Evolutionary conservation across 2,329 filamentous ascomycete species (phyloP).

Genomic region (Lasiodiplodia gonubiensis): DNA sequence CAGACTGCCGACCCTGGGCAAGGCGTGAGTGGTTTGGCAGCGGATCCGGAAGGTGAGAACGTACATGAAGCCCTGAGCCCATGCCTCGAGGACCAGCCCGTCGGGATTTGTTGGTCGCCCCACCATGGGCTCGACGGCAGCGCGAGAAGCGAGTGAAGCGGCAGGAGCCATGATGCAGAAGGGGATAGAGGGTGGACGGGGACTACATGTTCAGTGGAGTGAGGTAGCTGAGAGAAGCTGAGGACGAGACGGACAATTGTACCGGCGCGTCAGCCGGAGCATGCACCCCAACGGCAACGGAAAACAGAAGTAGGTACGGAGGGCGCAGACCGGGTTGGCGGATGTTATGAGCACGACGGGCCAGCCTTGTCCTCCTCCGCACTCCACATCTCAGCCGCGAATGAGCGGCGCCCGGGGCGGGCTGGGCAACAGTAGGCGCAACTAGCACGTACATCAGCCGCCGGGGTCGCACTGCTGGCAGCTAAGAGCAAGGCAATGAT

Average conservation of each 20-base stretch:
- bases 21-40: background rate
- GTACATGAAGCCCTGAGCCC: slow-evolving; percentile 47
- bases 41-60: background rate
- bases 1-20: slow-evolving; percentile 44
- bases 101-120: slow-evolving; percentile 41
- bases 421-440: slow-evolving; percentile 1
- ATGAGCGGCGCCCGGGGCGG: background rate
- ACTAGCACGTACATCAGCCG: background rate
- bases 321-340: slow-evolving; percentile 15
- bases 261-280: slow-evolving; percentile 11
- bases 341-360: background rate
- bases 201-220: slow-evolving; percentile 6
- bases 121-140: slow-evolving; percentile 28
- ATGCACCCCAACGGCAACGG: slow-evolving; percentile 17
- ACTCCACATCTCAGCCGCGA: background rate
- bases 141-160: background rate
- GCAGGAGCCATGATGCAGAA: slow-evolving; percentile 12
- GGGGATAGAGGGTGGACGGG: background rate
- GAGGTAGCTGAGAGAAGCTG: slow-evolving; percentile 1
- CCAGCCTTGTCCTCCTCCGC: slow-evolving; percentile 8
- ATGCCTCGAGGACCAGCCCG: slow-evolving; percentile 47
- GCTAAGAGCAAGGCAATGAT: background rate
- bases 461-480: slow-evolving; percentile 9
- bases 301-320: slow-evolving; percentile 11
- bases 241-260: slow-evolving; percentile 12